Percentiles rank a stretch among this genome's conserved stretches.
These are phyloP conservation scores for Ceratobasidium theobromae DNA, from an alignment of 1,284 basidiomycete genomes.

Conservation along the genomic window DNA sequence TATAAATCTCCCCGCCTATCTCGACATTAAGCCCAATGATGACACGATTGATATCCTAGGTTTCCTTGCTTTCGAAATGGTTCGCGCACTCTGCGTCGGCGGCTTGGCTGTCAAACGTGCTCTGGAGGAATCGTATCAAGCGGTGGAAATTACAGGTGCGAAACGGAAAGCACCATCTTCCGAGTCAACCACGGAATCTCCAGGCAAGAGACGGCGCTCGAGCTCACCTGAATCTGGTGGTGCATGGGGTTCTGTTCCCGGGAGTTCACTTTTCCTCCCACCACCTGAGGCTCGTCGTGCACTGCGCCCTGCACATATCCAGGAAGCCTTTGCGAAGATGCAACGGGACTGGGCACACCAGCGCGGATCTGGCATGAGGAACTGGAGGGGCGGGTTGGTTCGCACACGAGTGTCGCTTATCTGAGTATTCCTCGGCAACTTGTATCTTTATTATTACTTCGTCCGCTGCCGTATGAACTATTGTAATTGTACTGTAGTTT, in stretches of 20 bases:
- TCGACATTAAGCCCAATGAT: slow-evolving; percentile 91
- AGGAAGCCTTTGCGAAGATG: slow-evolving; percentile 86
- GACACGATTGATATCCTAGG: slow-evolving; percentile 97
- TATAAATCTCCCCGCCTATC: slow-evolving; percentile 83
- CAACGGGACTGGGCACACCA: slow-evolving; percentile 79
- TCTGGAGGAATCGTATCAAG: slow-evolving; percentile 69
- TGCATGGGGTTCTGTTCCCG: slow-evolving; percentile 49
- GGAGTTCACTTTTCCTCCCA: slow-evolving; percentile 72
- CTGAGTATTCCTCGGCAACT: slow-evolving; percentile 44
- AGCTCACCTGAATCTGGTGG: slow-evolving; percentile 19
- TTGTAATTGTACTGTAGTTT: slow-evolving; percentile 34
- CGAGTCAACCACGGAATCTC: slow-evolving; percentile 34
- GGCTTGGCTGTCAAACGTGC: slow-evolving; percentile 80
- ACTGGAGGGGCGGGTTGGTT: slow-evolving; percentile 81
- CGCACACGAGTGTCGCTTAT: slow-evolving; percentile 80
- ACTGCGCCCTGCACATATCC: slow-evolving; percentile 78
- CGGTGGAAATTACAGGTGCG: slow-evolving; percentile 30
- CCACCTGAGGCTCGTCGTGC: slow-evolving; percentile 78
- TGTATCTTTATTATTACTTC: slow-evolving; percentile 28
- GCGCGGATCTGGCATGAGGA: slow-evolving; percentile 80
- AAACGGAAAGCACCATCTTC: slow-evolving; percentile 36
- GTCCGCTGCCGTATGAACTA: slow-evolving; percentile 4
- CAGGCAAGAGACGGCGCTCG: slow-evolving; percentile 61
- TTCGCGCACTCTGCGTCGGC: slow-evolving; percentile 85
- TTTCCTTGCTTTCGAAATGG: slow-evolving; percentile 96